Evolutionary conservation across 352 stramenopile genomes (phyloP).

Genomic region (Plasmopara halstedii): DNA sequence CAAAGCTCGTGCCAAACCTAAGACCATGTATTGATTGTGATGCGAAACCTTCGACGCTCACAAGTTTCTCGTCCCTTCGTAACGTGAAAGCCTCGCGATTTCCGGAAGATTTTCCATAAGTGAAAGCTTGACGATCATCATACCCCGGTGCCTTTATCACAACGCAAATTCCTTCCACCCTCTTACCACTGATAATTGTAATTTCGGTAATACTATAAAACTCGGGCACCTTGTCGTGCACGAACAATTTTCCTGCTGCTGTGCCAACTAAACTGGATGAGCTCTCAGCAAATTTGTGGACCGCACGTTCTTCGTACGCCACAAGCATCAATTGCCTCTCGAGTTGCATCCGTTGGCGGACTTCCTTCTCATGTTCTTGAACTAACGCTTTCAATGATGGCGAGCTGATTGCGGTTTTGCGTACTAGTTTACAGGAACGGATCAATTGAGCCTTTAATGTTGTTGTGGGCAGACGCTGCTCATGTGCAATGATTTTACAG

Average conservation of each 20-base stretch:
- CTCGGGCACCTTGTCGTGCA: conserved; percentile 50
- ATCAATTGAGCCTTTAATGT: conserved; percentile 18
- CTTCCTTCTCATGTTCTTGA: conserved; percentile 47
- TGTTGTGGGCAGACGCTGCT: conserved; percentile 24
- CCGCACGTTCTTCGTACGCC: conserved; percentile 54
- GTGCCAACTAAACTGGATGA: conserved; percentile 39
- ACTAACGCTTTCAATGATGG: conserved; percentile 75
- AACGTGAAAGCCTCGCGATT: no score
- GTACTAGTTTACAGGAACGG: conserved; percentile 17
- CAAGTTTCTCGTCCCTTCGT: no score
- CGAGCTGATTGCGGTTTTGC: conserved; percentile 32
- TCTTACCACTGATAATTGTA: no score
- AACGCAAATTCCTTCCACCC: no score
- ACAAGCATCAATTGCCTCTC: conserved; percentile 72
- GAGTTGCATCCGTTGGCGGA: conserved; percentile 44
- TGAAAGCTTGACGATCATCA: no score
- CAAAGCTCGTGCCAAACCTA: no score
- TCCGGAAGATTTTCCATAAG: no score
- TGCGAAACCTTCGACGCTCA: no score
- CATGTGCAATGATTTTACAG: conserved; percentile 36
- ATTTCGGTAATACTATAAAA: no score
- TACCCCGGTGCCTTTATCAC: no score
- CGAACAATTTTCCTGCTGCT: conserved; percentile 34
- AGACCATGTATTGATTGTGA: no score
- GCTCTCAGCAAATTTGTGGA: conserved; percentile 63